Conservation (phyloP, 805 yeast species). For the Barnettozyma populi region DNA sequence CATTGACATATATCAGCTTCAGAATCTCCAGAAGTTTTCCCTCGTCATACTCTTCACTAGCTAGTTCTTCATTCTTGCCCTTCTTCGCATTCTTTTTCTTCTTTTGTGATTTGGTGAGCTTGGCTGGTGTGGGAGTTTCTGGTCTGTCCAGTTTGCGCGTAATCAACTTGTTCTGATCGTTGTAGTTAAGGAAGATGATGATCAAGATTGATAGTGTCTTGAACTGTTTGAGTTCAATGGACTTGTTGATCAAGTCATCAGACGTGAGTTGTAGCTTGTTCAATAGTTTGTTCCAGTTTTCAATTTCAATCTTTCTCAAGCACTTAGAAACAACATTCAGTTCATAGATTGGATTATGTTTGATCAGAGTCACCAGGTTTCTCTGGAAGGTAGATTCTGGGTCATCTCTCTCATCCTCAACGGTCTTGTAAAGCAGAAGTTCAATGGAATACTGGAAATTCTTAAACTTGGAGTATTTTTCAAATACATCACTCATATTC, state of each 20-base stretch:
- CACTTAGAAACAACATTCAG: constrained; percentile 40
- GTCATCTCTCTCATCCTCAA: constrained; percentile 19
- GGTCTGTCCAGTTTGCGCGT: background rate
- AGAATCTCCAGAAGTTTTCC: constrained; percentile 19
- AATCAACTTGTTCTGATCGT: constrained; percentile 21
- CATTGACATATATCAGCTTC: constrained; percentile 24
- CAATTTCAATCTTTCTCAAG: constrained; percentile 45
- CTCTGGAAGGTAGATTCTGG: background rate
- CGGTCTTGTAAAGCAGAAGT: constrained; percentile 35
- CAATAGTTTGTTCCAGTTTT: constrained; percentile 41
- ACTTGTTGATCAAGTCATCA: constrained; percentile 34
- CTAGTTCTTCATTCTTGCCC: constrained; percentile 13
- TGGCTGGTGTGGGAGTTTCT: background rate
- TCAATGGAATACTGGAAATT: constrained; percentile 41
- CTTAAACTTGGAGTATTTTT: constrained; percentile 29
- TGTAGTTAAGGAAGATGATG: constrained; percentile 40
- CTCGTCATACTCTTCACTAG: constrained; percentile 5
- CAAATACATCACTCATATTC: constrained; percentile 9
- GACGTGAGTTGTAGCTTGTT: constrained; percentile 35
- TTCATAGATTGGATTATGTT: constrained; percentile 19
- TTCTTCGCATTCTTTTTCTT: constrained; percentile 6
- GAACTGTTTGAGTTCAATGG: constrained; percentile 37
- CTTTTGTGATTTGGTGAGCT: background rate
- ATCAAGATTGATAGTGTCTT: constrained; percentile 42
- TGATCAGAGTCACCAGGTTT: constrained; percentile 18